Conservation (phyloP, 2,329 filamentous ascomycete species). For the Colletotrichum tropicale region DNA sequence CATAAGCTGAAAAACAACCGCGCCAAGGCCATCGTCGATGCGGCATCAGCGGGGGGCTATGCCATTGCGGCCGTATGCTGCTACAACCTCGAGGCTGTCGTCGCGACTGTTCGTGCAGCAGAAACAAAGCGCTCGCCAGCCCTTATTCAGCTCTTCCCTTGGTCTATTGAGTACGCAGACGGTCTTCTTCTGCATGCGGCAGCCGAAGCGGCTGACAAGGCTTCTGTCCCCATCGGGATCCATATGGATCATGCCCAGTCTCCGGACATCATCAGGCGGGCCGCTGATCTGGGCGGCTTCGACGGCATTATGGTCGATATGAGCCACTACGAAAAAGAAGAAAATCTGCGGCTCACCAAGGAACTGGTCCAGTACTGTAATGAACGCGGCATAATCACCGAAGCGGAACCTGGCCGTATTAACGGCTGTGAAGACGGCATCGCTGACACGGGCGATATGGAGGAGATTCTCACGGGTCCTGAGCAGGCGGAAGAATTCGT, state of each 20-base stretch:
- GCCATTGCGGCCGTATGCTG: slow-evolving; percentile 56
- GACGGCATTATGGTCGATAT: slow-evolving; percentile 81
- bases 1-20: not conserved
- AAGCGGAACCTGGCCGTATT: slow-evolving; percentile 73
- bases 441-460: slow-evolving; percentile 56
- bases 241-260: slow-evolving; percentile 72
- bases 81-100: slow-evolving; percentile 72
- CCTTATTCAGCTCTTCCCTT: slow-evolving; percentile 75
- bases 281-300: slow-evolving; percentile 56
- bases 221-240: slow-evolving; percentile 62
- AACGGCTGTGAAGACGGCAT: slow-evolving; percentile 70
- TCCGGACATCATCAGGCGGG: slow-evolving; percentile 60
- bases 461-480: slow-evolving; percentile 64
- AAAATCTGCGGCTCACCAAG: slow-evolving; percentile 68
- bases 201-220: slow-evolving; percentile 56
- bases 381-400: slow-evolving; percentile 66
- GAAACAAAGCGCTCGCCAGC: slow-evolving; percentile 68
- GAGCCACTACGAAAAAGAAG: slow-evolving; percentile 72
- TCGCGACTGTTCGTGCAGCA: slow-evolving; percentile 70
- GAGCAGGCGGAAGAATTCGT: slow-evolving; percentile 75
- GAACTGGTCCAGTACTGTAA: slow-evolving; percentile 68
- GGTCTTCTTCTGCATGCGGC: slow-evolving; percentile 57
- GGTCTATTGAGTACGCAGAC: slow-evolving; percentile 69
- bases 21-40: slow-evolving; percentile 48
- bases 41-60: slow-evolving; percentile 58